Percentiles rank a stretch among this genome's conserved stretches.
Conservation (phyloP, 257 asterid species). For the Haberlea rhodopensis region DNA sequence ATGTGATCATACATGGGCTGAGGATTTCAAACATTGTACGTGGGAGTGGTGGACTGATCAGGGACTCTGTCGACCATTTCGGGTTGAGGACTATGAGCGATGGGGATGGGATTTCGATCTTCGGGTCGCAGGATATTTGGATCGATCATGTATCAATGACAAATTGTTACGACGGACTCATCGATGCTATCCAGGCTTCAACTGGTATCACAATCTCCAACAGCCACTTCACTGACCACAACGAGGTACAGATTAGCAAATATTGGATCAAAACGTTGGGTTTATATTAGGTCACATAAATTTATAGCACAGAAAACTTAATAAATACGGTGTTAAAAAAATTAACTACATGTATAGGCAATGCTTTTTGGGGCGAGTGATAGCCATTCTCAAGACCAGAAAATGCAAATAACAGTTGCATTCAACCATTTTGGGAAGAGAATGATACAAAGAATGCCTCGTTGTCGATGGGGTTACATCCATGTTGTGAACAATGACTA, state of each 20-base stretch:
- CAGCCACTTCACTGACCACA: slow-evolving; percentile 77
- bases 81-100: slow-evolving; percentile 63
- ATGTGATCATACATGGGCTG: slow-evolving; percentile 71
- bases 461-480: slow-evolving; percentile 69
- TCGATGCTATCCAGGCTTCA: slow-evolving; percentile 65
- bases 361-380: slow-evolving; percentile 81
- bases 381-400: slow-evolving; percentile 36
- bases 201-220: slow-evolving; percentile 77
- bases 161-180: slow-evolving; percentile 53
- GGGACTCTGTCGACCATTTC: slow-evolving; percentile 53
- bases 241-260: slow-evolving; percentile 42
- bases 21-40: slow-evolving; percentile 41
- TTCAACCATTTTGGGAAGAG: slow-evolving; percentile 89
- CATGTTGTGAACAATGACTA: slow-evolving; percentile 91
- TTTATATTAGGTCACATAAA: background rate
- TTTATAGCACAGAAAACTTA: background rate
- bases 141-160: slow-evolving; percentile 84
- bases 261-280: background rate
- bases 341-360: slow-evolving; percentile 24
- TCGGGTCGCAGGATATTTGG: slow-evolving; percentile 68
- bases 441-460: slow-evolving; percentile 85
- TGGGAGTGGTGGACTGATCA: slow-evolving; percentile 54
- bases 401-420: slow-evolving; percentile 81
- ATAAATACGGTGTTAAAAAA: background rate
- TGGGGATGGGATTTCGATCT: slow-evolving; percentile 81